phyloP scores from a whole-genome alignment of 441 rosid genomes.

The Manihot esculenta region DNA sequence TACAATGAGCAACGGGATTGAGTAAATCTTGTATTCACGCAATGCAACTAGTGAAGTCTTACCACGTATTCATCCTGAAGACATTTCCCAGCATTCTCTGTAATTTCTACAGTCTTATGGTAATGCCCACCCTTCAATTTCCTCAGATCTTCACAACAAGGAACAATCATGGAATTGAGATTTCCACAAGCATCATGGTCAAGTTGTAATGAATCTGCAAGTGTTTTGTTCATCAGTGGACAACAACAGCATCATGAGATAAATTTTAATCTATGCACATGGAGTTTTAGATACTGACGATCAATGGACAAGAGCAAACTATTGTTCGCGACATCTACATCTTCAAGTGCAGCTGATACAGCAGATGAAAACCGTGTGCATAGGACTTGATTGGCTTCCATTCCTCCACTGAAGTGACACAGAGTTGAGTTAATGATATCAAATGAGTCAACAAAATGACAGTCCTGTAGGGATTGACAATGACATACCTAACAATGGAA shows the following conservation, averaged over 20 bases:
- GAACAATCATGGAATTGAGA: constrained; percentile 77
- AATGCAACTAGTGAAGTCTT: constrained; percentile 14
- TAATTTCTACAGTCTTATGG: constrained; percentile 77
- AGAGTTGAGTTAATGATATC: constrained; percentile 1
- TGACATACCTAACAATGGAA: constrained; percentile 88
- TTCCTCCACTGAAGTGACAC: constrained; percentile 60
- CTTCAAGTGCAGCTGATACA: constrained; percentile 67
- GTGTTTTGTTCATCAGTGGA: constrained; percentile 14
- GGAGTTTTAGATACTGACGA: constrained; percentile 47
- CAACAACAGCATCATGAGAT: neutral
- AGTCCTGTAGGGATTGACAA: constrained; percentile 15
- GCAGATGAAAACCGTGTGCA: constrained; percentile 67
- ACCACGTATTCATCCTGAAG: constrained; percentile 85
- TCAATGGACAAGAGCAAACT: constrained; percentile 69
- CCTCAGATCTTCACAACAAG: constrained; percentile 76
- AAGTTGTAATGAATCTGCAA: constrained; percentile 83
- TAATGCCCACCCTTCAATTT: constrained; percentile 84
- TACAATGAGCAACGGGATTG: too few relatives aligned
- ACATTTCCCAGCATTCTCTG: constrained; percentile 90
- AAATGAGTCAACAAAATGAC: too few relatives aligned
- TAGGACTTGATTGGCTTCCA: constrained; percentile 69
- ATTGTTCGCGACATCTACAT: constrained; percentile 63
- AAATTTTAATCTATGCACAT: neutral
- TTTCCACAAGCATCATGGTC: constrained; percentile 85
- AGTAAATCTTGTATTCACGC: too few relatives aligned